Base-by-base conservation (phyloP, 2,329 filamentous ascomycete species). In the Sphaerulina vaccinii region DNA sequence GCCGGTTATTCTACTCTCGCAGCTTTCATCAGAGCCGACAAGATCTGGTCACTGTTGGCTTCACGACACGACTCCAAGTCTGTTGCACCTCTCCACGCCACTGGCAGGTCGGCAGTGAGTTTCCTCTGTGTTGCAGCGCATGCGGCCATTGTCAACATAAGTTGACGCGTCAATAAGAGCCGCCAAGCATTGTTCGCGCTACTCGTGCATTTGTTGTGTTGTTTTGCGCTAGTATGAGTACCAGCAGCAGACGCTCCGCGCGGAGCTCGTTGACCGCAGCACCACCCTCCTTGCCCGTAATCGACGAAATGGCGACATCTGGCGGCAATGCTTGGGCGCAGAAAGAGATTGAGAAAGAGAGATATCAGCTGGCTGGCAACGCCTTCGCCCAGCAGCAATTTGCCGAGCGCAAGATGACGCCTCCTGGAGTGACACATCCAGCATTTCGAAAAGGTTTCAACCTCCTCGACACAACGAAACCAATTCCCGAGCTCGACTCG, bases 361-460 rank as follows among this genome's bases (percentile, higher is more conserved):
- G 53, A 18, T 62, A 68, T 48, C 60, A 59, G 39, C 54, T 64
- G 15, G 52, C 53, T 11, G 55, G 62, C 48, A 70, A 70, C 59
- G 66, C 68, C 10, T 70, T 69, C 55, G 67, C 62, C 23, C 64
- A 65, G 43, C 60, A 63, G 45, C 58, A 65, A 39, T 54, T 61
- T 13, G 35, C 58, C 18, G 53, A 49, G 29, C 55, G 60, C 21
- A 50, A 49, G 10, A 46, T 35, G 23, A 60, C 58, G 18, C 62
- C 60, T 22, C 58, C 58, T 8, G 60, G 33, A 32, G 23, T 49
- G 16, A 21, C 56, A n/a, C 65, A 67, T 41, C 65, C 64, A 29
- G 63, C 63, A 2, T 44, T 60, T 19, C 60, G 61, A 36, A 33
- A 38, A 16, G 44, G 38, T 24, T 53, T 51, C 46, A 13, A 39